These are phyloP conservation scores for Apiospora aurea DNA, from an alignment of 2,329 filamentous ascomycete species.

Conservation along the genomic window DNA sequence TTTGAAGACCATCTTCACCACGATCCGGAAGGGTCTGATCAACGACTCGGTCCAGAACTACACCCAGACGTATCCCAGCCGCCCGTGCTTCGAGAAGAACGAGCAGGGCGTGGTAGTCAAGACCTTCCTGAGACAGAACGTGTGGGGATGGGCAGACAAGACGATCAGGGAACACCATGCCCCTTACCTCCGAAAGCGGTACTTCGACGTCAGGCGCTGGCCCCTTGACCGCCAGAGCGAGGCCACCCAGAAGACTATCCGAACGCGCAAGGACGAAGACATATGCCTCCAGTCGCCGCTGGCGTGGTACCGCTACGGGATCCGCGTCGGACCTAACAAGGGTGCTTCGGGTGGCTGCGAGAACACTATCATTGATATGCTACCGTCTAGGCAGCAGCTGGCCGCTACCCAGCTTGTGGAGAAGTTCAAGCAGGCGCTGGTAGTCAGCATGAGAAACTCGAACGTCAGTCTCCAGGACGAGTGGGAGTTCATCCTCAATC, in stretches of 20 bases:
- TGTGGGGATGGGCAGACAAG: constrained; percentile 43
- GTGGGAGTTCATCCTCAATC: constrained; percentile 1
- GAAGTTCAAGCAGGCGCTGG: constrained; percentile 20
- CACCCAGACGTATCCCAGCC: constrained; percentile 50
- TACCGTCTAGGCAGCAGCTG: constrained; percentile 4
- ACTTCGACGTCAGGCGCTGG: constrained; percentile 58
- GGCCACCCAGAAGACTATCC: constrained; percentile 40
- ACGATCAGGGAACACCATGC: constrained; percentile 40
- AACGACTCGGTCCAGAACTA: constrained; percentile 52
- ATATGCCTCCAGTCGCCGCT: constrained; percentile 25
- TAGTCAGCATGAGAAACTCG: neutral
- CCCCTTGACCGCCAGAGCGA: constrained; percentile 49
- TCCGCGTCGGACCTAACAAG: constrained; percentile 1
- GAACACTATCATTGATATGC: neutral
- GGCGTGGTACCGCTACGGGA: constrained; percentile 22
- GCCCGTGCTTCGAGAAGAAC: constrained; percentile 34
- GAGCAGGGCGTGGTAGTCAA: constrained; percentile 33
- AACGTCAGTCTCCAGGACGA: neutral
- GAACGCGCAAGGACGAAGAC: constrained; percentile 40
- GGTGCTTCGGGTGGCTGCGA: neutral
- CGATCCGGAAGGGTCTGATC: constrained; percentile 50
- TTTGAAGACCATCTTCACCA: constrained; percentile 32
- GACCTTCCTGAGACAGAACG: constrained; percentile 35
- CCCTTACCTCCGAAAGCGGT: constrained; percentile 42
- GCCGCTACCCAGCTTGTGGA: constrained; percentile 6